Base-by-base conservation (phyloP, 2,329 filamentous ascomycete genomes). In the Monilinia fructicola region DNA sequence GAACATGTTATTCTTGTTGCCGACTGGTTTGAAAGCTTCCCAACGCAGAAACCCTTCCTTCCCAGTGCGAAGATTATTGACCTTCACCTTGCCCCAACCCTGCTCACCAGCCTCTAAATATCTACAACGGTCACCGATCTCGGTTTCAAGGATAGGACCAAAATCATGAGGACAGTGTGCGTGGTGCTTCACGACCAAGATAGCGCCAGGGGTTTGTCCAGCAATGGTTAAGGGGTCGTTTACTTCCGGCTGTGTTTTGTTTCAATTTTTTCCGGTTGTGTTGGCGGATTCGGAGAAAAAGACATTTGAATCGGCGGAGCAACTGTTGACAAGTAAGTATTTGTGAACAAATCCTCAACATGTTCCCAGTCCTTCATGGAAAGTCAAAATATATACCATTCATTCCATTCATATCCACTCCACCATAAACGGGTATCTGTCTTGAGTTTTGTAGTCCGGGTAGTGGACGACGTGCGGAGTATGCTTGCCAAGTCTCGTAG, bases 401-500 rank as follows among this genome's bases (percentile, higher is more conserved):
- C 10, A 28, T 28, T 35, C 40, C 61, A n/a, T 28, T 48, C 28
- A 44, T 38, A 44, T 64, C 40, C 52, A 55, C 42, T n/a, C 40
- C 14, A 26, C 23, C 26, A 35, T 31, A 18, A 16, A 46, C 21
- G 4, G 42, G 44, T 28, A 48, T 23, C 26, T 21, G 18, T 23
- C 38, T 55, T 40, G 21, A 23, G 18, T 11, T 59, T 31, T 42
- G 35, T 18, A 10, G n/a, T 44, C 14, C 18, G 23, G 44, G 18
- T 9, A 23, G 35, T 11, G 58, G 23, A 46, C 18, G 54, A 9
- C 64, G 64, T 16, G 28, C 23, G n/a, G 28, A 48, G 44, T 44
- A 66, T 11, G 16, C 52, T 38, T 66, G 48, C 26, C 44, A 48
- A 10, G 50, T 61, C 21, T 66, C 64, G 21, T 66, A 66, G 26